phyloP scores from a whole-genome alignment of 2,329 filamentous ascomycete species.

The Penicillium sp. region DNA sequence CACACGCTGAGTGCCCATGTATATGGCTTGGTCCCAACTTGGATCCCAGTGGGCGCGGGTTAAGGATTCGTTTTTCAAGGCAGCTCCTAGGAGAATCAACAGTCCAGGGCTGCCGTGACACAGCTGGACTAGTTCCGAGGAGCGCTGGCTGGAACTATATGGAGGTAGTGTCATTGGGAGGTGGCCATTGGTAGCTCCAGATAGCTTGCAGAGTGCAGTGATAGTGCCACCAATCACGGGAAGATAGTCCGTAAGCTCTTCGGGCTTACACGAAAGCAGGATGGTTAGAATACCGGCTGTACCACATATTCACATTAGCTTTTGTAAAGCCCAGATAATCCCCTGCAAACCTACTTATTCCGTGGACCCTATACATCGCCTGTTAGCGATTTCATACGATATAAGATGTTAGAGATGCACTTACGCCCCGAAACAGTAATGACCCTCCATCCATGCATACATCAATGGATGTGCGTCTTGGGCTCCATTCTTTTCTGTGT shows the following conservation, averaged over 20 bases:
- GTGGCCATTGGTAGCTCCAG: constrained; percentile 30
- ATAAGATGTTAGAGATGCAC: constrained; percentile 9
- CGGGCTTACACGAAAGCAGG: constrained; percentile 29
- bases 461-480: constrained; percentile 32
- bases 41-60: constrained; percentile 28
- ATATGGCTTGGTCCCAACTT: constrained; percentile 32
- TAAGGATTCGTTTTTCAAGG: constrained; percentile 25
- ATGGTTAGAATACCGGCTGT: constrained; percentile 32
- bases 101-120: constrained; percentile 37
- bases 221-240: constrained; percentile 31
- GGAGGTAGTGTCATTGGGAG: constrained; percentile 33
- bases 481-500: constrained; percentile 24
- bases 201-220: constrained; percentile 30
- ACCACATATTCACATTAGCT: background rate
- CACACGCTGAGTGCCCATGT: constrained; percentile 27
- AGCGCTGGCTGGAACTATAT: constrained; percentile 17
- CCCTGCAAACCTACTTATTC: constrained; percentile 19
- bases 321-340: background rate
- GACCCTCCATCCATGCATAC: constrained; percentile 33
- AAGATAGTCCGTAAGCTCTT: constrained; percentile 27
- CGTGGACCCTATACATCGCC: constrained; percentile 21
- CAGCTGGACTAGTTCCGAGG: constrained; percentile 33
- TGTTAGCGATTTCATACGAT: constrained; percentile 1
- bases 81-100: constrained; percentile 29
- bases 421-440: constrained; percentile 34